Evolutionary conservation across 2,329 filamentous ascomycete species (phyloP), one percentile per base, ranked within the genome.

Genomic region (Neospermospora avenae): DNA sequence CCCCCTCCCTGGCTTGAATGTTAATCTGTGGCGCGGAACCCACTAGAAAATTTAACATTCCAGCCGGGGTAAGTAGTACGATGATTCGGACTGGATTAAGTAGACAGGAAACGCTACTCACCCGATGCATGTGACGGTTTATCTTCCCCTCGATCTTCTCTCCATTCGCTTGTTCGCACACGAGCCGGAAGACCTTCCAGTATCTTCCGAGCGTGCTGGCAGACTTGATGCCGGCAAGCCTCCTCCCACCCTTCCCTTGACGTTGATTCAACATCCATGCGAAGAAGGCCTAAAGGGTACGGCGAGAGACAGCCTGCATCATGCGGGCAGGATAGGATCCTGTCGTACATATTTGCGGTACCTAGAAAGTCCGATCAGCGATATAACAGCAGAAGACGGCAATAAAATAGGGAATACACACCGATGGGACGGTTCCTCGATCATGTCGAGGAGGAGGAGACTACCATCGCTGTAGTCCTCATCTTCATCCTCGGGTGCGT

Each of bases 121-220:
- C 28, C 28, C 28, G 28, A 31, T 31, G 4, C 28, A 31, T 31
- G 28, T 31, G 28, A 10, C 28, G 37, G 54, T 66, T 67, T 4
- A 66, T 58, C 61, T 63, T 64, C 5, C 59, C 53, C 37, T 61
- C 28, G 28, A 67, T 66, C 61, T 68, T 67, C 57, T 58, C 24
- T 14, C 55, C 18, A 42, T 54, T 67, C 18, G 60, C 64, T 54
- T 59, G 62, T 64, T 71, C 51, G 42, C 66, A 68, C 20, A 70
- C 62, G 11, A 71, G 65, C 46, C 65, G 59, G 53, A 70, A 72
- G 34, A 67, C 59, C 54, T 73, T 72, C 66, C 57, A 72, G 45
- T 67, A 67, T 64, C 60, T 72, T 44, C 61, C 60, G 7, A 73
- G 62, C 3, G 65, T 69, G 57, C 63, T 69, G 16, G 28, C 28